Conservation (phyloP, 306 rosid species). For the Cyclanthera cordifolia region DNA sequence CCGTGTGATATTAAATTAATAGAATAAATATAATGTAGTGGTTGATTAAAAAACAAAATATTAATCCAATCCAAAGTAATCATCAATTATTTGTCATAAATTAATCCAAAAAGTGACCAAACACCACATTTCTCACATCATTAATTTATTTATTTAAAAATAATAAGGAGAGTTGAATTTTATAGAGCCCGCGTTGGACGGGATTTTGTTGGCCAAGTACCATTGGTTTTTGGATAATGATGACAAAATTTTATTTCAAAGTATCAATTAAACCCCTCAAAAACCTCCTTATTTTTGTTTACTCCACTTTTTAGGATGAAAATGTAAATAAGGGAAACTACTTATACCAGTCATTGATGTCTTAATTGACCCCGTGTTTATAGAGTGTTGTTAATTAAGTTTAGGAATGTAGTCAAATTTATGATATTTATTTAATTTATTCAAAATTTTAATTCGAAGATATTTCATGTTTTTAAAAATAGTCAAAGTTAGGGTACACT, state of each 20-base stretch:
- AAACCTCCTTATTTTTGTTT: not conserved
- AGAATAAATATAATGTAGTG: conserved; percentile 5
- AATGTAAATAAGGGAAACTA: no score
- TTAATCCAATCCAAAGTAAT: not conserved
- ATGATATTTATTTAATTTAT: no score
- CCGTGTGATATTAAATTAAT: conserved; percentile 8
- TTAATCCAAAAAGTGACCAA: conserved; percentile 1
- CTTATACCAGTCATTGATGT: no score
- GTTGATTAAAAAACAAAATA: not conserved
- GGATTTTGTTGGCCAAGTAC: conserved; percentile 13
- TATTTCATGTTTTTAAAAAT: no score
- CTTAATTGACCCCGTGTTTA: no score
- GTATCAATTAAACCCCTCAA: not conserved
- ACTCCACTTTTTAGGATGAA: not conserved
- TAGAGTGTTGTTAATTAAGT: no score
- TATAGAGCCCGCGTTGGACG: not conserved
- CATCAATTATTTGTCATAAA: not conserved
- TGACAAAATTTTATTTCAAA: not conserved
- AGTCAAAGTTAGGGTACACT: no score
- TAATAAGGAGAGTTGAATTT: not conserved
- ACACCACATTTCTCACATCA: not conserved
- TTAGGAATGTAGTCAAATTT: no score
- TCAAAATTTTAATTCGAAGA: no score
- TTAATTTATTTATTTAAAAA: not conserved
- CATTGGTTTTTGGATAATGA: not conserved